A percentile compares a stretch with the other conserved stretches of the same genome.
phyloP scores from a whole-genome alignment of 1,139 yeast genomes.

The Blastobotrys illinoisensis region DNA sequence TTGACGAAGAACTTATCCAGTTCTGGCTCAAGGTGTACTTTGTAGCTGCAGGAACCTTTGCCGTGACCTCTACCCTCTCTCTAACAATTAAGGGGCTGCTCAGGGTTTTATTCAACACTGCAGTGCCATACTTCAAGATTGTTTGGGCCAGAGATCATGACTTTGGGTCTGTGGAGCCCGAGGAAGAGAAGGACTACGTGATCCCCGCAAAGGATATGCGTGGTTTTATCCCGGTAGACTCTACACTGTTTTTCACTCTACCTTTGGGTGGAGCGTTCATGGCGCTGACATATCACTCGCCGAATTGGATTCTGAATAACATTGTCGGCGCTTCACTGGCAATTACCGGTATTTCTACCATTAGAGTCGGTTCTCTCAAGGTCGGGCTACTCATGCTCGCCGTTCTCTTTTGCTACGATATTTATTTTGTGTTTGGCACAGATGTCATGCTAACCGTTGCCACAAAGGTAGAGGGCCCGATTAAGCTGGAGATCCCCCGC shows the following conservation, averaged over 20 bases:
- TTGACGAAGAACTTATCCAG: constrained; percentile 30
- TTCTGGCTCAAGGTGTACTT: constrained; percentile 35
- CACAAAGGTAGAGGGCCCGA: constrained; percentile 48
- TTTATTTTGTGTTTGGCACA: constrained; percentile 61
- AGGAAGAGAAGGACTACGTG: background rate
- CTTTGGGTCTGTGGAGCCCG: constrained; percentile 8
- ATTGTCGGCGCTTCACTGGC: constrained; percentile 11
- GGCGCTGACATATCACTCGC: constrained; percentile 6
- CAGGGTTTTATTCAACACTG: constrained; percentile 24
- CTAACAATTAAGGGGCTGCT: constrained; percentile 23
- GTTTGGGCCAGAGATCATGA: constrained; percentile 33
- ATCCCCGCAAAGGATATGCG: background rate
- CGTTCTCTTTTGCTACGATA: constrained; percentile 56
- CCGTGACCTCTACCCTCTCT: constrained; percentile 26
- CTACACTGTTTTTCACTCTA: constrained; percentile 25
- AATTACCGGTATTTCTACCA: constrained; percentile 6
- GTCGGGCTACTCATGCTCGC: constrained; percentile 42
- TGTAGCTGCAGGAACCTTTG: constrained; percentile 28
- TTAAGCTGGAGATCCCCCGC: constrained; percentile 48
- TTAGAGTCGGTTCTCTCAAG: constrained; percentile 37
- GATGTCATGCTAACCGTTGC: constrained; percentile 63
- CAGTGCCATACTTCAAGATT: constrained; percentile 29
- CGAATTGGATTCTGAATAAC: constrained; percentile 11
- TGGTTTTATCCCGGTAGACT: constrained; percentile 9
- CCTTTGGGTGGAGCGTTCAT: constrained; percentile 14